A percentile compares a stretch with the other conserved stretches of the same genome.
Conservation (phyloP, 2,329 filamentous ascomycete species). For the Pseudovirgaria hyperparasitica region DNA sequence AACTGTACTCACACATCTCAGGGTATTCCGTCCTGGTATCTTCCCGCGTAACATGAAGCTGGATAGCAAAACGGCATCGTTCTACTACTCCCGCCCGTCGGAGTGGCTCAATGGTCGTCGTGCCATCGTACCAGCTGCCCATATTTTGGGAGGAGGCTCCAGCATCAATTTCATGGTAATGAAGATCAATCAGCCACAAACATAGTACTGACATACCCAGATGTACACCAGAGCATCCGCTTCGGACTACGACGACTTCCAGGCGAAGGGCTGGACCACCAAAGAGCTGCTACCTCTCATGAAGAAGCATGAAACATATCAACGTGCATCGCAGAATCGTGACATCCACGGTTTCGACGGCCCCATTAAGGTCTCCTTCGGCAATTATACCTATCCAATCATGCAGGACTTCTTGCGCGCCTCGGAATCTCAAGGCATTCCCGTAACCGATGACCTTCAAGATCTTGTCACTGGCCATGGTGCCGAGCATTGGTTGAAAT, state of each 20-base stretch:
- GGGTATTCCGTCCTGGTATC: constrained; percentile 63
- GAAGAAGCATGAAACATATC: constrained; percentile 73
- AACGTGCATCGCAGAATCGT: constrained; percentile 39
- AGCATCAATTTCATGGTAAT: constrained; percentile 66
- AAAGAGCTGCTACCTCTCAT: constrained; percentile 64
- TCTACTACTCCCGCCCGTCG: constrained; percentile 66
- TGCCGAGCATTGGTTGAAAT: constrained; percentile 74
- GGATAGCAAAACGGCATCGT: constrained; percentile 69
- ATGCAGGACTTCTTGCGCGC: constrained; percentile 70
- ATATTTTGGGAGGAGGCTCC: constrained; percentile 59
- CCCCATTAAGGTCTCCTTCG: constrained; percentile 69
- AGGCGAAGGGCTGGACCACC: constrained; percentile 67
- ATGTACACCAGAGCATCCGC: constrained; percentile 63
- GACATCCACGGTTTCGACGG: constrained; percentile 66
- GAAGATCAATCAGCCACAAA: not conserved
- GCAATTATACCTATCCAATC: constrained; percentile 69
- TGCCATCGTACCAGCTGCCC: constrained; percentile 62
- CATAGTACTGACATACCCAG: constrained; percentile 18
- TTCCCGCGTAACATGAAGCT: constrained; percentile 70
- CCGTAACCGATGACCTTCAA: constrained; percentile 62
- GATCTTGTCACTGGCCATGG: constrained; percentile 55
- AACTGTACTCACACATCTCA: constrained; percentile 8
- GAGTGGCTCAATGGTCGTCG: constrained; percentile 58
- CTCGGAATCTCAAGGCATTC: constrained; percentile 61
- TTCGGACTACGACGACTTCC: constrained; percentile 67